phyloP scores from a whole-genome alignment of 2,329 filamentous ascomycete species.

The Botrytis porri region DNA sequence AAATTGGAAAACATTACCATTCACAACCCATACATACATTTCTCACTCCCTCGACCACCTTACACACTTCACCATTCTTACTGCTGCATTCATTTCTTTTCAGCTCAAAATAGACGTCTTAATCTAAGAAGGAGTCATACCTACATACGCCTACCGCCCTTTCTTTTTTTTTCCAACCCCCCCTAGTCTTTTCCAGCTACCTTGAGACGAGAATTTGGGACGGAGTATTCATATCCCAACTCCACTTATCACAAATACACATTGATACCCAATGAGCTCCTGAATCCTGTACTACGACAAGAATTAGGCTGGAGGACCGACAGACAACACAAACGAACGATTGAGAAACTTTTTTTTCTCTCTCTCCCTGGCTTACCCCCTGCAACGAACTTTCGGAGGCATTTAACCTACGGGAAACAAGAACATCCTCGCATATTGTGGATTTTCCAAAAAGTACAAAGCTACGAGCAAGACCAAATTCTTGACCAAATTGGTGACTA shows the following conservation, averaged over 20 bases:
- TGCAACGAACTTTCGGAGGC: neutral
- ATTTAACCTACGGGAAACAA: constrained; percentile 10
- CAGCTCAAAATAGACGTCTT: constrained; percentile 6
- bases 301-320: constrained; percentile 14
- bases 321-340: constrained; percentile 6
- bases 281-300: constrained; percentile 6
- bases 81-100: neutral
- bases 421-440: constrained; percentile 13
- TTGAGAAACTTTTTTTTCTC: neutral
- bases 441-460: constrained; percentile 16
- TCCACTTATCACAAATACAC: constrained; percentile 18
- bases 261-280: constrained; percentile 21
- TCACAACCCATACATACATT: constrained; percentile 6
- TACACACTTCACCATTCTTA: constrained; percentile 1
- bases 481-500: constrained; percentile 4
- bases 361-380: neutral
- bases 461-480: constrained; percentile 9
- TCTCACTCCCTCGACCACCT: neutral
- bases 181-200: neutral
- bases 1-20: neutral
- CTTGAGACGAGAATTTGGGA: constrained; percentile 1
- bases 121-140: constrained; percentile 12
- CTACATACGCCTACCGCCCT: neutral
- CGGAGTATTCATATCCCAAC: constrained; percentile 16
- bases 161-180: neutral